Conservation (phyloP, 2,329 filamentous ascomycete species). For the Phaeosphaeria sp. region DNA sequence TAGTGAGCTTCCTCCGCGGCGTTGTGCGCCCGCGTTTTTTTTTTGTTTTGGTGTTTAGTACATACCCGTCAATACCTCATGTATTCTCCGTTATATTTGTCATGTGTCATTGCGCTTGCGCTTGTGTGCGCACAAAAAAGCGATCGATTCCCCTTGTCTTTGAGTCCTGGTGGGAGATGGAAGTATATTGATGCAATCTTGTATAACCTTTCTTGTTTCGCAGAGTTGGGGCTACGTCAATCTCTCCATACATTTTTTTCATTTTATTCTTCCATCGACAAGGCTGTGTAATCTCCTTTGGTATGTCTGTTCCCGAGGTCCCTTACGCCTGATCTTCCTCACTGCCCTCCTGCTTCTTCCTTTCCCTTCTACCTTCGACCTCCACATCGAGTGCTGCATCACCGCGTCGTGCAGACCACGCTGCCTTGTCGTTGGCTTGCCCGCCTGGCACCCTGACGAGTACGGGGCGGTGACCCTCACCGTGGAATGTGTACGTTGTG, state of each 20-base stretch:
- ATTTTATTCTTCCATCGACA: conserved; percentile 26
- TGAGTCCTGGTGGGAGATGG: conserved; percentile 26
- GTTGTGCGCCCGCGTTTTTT: conserved; percentile 32
- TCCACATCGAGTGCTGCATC: conserved; percentile 28
- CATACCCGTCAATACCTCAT: conserved; percentile 21
- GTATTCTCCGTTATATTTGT: conserved; percentile 40
- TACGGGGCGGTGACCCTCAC: conserved; percentile 34
- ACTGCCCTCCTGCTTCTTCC: conserved; percentile 48
- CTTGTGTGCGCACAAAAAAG: conserved; percentile 38
- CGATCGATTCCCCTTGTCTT: conserved; percentile 45
- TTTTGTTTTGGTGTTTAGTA: conserved; percentile 42
- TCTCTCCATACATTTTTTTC: conserved; percentile 12
- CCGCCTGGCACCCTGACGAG: conserved; percentile 42
- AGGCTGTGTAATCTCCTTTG: conserved; percentile 47
- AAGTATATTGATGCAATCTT: neutral
- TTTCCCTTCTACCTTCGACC: conserved; percentile 26
- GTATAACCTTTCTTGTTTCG: conserved; percentile 5
- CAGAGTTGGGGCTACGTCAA: neutral
- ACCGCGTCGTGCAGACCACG: conserved; percentile 6
- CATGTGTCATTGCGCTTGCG: conserved; percentile 44
- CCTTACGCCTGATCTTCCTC: conserved; percentile 50
- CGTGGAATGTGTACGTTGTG: conserved; percentile 13
- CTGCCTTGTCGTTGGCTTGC: conserved; percentile 48
- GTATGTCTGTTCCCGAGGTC: conserved; percentile 51
- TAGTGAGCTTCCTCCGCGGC: conserved; percentile 34